Conservation (phyloP, 495 filamentous ascomycete genomes). For the Parmelia sp. region DNA sequence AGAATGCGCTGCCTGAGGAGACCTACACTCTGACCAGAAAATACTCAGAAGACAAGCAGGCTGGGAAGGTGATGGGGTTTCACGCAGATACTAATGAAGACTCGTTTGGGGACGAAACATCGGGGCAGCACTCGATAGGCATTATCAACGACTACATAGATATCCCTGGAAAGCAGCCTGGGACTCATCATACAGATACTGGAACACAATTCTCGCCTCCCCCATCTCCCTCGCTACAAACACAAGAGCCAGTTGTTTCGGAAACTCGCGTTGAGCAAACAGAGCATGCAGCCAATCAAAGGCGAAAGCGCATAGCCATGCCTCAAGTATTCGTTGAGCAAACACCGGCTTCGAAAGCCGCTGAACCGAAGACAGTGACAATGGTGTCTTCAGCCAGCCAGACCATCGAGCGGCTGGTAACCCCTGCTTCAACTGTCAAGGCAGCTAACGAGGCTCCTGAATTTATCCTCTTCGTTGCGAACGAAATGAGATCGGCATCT, state of each 20-base stretch:
- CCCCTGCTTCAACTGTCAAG: conserved; percentile 63
- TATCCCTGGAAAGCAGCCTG: conserved; percentile 7
- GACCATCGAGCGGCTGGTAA: conserved; percentile 59
- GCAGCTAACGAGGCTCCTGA: conserved; percentile 34
- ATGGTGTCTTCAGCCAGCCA: conserved; percentile 72
- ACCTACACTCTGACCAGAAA: neutral
- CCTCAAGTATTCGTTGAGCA: conserved; percentile 27
- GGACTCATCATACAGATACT: conserved; percentile 56
- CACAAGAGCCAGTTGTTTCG: conserved; percentile 36
- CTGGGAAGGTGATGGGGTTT: conserved; percentile 46
- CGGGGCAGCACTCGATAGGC: conserved; percentile 2
- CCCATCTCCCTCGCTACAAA: conserved; percentile 55
- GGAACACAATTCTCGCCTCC: conserved; percentile 79
- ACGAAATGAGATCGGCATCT: conserved; percentile 48
- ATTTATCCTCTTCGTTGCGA: conserved; percentile 19
- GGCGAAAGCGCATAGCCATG: conserved; percentile 55
- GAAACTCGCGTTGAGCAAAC: conserved; percentile 32
- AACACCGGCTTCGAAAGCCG: conserved; percentile 7
- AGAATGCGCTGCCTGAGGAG: conserved; percentile 41
- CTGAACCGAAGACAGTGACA: conserved; percentile 28
- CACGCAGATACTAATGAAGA: conserved; percentile 32
- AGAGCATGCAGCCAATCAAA: conserved; percentile 52
- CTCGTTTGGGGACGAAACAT: conserved; percentile 4
- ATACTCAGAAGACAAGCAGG: conserved; percentile 40
- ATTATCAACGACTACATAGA: conserved; percentile 9